Conservation (phyloP, 2,329 filamentous ascomycete species). For the Pezicula neosporulosa region DNA sequence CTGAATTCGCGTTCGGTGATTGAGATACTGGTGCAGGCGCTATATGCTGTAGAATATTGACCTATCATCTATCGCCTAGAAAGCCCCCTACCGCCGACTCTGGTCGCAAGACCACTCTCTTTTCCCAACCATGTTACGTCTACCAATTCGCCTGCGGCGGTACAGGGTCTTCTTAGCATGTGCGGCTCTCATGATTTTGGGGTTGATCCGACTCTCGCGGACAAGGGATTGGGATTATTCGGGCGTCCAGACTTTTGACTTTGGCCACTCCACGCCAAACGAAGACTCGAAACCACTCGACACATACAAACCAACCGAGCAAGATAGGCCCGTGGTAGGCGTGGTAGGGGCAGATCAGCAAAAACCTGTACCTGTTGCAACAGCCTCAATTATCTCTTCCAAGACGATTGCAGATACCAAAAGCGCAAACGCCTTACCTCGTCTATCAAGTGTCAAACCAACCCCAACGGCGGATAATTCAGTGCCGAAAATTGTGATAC, state of each 20-base stretch:
- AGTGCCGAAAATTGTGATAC: slow-evolving; percentile 19
- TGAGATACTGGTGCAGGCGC: no score
- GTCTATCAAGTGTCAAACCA: background rate
- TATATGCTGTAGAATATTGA: no score
- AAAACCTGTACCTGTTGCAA: background rate
- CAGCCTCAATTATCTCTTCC: background rate
- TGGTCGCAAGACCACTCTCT: no score
- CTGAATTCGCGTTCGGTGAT: no score
- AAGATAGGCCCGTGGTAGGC: background rate
- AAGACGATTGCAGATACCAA: background rate
- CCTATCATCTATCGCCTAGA: no score
- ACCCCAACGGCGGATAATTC: slow-evolving; percentile 2
- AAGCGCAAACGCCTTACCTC: background rate
- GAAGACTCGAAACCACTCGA: background rate
- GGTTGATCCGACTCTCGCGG: slow-evolving; percentile 46
- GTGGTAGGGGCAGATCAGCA: slow-evolving; percentile 1
- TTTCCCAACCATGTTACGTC: background rate
- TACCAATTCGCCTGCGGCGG: slow-evolving; percentile 48
- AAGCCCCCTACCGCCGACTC: no score
- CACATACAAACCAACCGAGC: slow-evolving; percentile 10
- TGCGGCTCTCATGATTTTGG: slow-evolving; percentile 50
- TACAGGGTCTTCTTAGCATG: slow-evolving; percentile 58
- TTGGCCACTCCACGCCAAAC: background rate
- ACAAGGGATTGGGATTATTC: slow-evolving; percentile 33
- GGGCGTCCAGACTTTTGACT: background rate